Evolutionary conservation across 352 stramenopile genomes (phyloP), one percentile per base, ranked within the genome.

Genomic region (Phytophthora chlamydospora): DNA sequence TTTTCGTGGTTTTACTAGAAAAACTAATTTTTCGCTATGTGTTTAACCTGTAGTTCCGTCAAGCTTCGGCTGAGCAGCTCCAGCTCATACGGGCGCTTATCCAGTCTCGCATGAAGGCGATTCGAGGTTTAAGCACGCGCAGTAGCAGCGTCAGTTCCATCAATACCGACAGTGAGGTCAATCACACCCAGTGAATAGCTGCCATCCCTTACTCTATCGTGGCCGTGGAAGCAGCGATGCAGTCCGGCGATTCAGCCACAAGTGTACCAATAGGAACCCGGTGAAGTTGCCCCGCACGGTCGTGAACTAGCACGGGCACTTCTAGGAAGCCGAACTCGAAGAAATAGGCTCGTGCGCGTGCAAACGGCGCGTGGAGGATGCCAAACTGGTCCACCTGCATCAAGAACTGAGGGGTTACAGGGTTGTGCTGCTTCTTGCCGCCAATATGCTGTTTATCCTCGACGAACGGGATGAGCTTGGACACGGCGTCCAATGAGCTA

Each of bases 301-400:
- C 75, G 44, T 87, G 75, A 9, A 87, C 70, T 32, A 82, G 40
- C 29, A 83, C 58, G 0, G 62, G 42, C 24, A 83, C 59, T 11
- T 77, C 66, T 2, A 73, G 34, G 64, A 79, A 84, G 31, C 76
- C 82, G 57, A 90, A 83, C 67, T 97, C 91, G 46, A 75, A 88
- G 47, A 97, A 79, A 68, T 95, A 96, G 10, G 88, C 83, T 17
- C 91, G 80, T 14, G 82, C 91, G 21, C 77, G 74, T 7, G 88
- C 91, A 58, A 93, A 95, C 1, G 89, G 91, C 9, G 85, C 77
- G 69, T 97, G 89, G 5, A 88, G 68, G 27, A 97, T 85, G 21
- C 89, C 91, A 60, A 93, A 96, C 61, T 97, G 88, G 76, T 97
- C 91, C 44, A 88, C 86, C 44, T 95, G 85, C 12, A 93, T 65